Evolutionary conservation across 345 rosid species (phyloP).

Genomic region (Salix brachista): DNA sequence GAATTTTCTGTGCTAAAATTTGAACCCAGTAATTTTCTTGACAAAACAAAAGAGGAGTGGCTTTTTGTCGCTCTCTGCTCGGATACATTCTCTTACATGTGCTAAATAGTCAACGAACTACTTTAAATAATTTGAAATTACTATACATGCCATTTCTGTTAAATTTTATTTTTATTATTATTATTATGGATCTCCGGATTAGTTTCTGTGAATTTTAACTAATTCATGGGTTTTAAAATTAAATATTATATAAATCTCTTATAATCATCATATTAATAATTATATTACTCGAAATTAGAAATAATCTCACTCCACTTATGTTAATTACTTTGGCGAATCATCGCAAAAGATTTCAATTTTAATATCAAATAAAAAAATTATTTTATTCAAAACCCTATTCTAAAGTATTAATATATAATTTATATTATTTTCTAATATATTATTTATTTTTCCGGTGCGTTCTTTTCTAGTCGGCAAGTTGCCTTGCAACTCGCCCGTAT

Average conservation of each 20-base stretch:
- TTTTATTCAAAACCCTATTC: too few species aligned
- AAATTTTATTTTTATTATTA: too few species aligned
- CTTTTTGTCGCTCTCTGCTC: not conserved
- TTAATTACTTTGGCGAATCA: not conserved
- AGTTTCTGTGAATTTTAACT: too few species aligned
- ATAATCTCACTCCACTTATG: not conserved
- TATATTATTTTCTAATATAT: too few species aligned
- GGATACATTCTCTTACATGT: not conserved
- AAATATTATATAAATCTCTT: too few species aligned
- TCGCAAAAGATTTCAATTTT: too few species aligned
- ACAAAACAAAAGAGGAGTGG: not conserved
- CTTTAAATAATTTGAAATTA: not conserved
- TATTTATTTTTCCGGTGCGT: too few species aligned
- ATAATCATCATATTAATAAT: too few species aligned
- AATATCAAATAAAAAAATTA: too few species aligned
- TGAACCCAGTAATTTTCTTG: not conserved
- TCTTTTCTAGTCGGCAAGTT: not conserved
- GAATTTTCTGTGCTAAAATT: not conserved
- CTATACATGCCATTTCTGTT: not conserved
- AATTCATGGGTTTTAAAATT: too few species aligned
- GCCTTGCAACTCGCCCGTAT: not conserved
- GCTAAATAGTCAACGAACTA: not conserved
- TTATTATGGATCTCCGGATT: rapidly evolving
- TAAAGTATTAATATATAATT: too few species aligned
- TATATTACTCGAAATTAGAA: rapidly evolving